phyloP scores from a whole-genome alignment of 164 flowering plant genomes.

The Berberis thunbergii region DNA sequence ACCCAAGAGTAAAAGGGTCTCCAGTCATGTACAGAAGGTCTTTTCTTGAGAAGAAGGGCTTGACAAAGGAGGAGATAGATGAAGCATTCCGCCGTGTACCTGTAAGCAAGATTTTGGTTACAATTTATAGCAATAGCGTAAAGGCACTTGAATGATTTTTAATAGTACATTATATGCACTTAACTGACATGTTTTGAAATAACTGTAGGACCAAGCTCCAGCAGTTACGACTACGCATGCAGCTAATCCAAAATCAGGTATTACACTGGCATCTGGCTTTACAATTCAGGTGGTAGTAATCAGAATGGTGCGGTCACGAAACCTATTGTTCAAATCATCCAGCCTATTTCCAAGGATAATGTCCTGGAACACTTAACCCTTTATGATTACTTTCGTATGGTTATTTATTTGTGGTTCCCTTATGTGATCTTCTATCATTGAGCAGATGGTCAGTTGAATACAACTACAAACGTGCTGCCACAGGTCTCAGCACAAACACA shows the following conservation, averaged over 20 bases:
- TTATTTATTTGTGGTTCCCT: background rate
- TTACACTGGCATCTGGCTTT: background rate
- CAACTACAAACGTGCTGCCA: conserved; percentile 37
- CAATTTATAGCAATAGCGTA: background rate
- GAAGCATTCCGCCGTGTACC: conserved; percentile 97
- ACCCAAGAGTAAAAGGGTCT: conserved; percentile 87
- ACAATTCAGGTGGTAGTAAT: background rate
- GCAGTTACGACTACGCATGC: conserved; percentile 36
- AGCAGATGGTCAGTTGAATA: conserved; percentile 44
- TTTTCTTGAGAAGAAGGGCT: conserved; percentile 96
- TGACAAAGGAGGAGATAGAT: conserved; percentile 93
- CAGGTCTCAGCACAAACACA: conserved; percentile 35
- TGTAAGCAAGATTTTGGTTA: conserved; percentile 32
- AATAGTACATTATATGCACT: background rate
- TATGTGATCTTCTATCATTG: conserved; percentile 2
- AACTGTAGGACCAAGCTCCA: conserved; percentile 64
- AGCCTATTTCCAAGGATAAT: no score
- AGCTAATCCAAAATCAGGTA: conserved; percentile 51
- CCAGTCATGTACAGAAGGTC: conserved; percentile 86
- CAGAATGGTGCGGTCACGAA: background rate
- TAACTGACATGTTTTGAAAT: background rate
- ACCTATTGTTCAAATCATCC: no score
- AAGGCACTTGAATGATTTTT: background rate
- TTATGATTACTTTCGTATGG: background rate
- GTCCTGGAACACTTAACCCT: no score